Percentiles rank a stretch among this genome's conserved stretches.
These are phyloP conservation scores for Zarea fungicola DNA, from an alignment of 2,329 filamentous ascomycete genomes.

Conservation along the genomic window DNA sequence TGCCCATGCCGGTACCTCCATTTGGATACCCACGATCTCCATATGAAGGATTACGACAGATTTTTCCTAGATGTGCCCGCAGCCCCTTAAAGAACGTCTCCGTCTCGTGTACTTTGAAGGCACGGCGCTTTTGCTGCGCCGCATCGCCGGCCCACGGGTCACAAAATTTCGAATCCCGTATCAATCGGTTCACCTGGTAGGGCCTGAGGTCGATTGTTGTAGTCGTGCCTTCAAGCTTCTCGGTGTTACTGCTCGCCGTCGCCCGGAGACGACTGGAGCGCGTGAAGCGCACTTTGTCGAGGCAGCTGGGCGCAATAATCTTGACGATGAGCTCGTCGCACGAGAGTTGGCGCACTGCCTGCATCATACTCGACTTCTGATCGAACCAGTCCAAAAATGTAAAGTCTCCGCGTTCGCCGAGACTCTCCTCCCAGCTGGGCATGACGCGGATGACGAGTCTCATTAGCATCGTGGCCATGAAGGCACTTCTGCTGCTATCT, in stretches of 20 bases:
- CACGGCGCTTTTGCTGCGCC: slow-evolving; percentile 15
- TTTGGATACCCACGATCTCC: neutral
- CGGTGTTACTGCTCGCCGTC: slow-evolving; percentile 8
- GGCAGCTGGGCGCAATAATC: too few relatives aligned
- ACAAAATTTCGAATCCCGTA: neutral
- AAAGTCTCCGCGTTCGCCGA: slow-evolving; percentile 16
- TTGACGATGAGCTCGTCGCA: slow-evolving; percentile 33
- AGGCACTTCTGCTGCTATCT: too few relatives aligned
- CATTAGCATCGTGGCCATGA: slow-evolving; percentile 25
- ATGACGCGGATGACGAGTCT: slow-evolving; percentile 39
- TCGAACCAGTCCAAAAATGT: slow-evolving; percentile 35
- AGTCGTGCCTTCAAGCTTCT: too few relatives aligned
- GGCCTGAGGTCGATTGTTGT: too few relatives aligned
- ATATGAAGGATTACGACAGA: neutral
- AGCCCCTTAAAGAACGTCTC: neutral
- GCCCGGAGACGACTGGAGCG: neutral
- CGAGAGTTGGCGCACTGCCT: slow-evolving; percentile 27
- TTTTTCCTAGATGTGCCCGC: neutral
- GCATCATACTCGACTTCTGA: slow-evolving; percentile 22
- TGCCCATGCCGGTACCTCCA: neutral
- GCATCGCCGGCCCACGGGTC: slow-evolving; percentile 20
- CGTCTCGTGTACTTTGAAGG: slow-evolving; percentile 16
- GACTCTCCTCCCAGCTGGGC: slow-evolving; percentile 19
- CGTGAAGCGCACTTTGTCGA: too few relatives aligned
- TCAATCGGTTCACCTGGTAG: neutral